Percentiles rank a stretch among this genome's conserved stretches.
These are phyloP conservation scores for Diutina siamensis DNA, from an alignment of 1,139 yeast species.

Conservation along the genomic window DNA sequence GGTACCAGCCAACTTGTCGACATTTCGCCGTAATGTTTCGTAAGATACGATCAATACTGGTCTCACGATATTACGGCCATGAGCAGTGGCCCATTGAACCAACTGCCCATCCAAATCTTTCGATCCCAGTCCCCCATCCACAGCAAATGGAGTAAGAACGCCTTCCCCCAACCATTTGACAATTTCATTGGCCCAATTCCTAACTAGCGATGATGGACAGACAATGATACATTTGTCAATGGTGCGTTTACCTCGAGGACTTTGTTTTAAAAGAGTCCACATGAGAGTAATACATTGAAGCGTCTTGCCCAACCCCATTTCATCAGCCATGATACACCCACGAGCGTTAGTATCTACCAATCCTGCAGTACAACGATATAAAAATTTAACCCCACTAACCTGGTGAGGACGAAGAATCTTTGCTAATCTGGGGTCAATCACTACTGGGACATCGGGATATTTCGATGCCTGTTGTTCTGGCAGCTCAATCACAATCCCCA, in stretches of 20 bases:
- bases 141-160: conserved; percentile 75
- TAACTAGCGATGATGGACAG: conserved; percentile 89
- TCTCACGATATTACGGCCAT: conserved; percentile 79
- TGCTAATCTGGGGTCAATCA: conserved; percentile 81
- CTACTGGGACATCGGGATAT: conserved; percentile 86
- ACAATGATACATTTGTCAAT: conserved; percentile 88
- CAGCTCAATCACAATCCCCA: conserved; percentile 48
- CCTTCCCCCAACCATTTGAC: conserved; percentile 95
- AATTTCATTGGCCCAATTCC: conserved; percentile 97
- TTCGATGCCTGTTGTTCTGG: conserved; percentile 34
- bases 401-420: conserved; percentile 92
- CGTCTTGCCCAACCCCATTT: conserved; percentile 96
- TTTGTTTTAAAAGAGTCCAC: conserved; percentile 89
- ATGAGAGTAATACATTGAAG: conserved; percentile 82
- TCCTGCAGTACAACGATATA: conserved; percentile 87
- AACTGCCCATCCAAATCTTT: conserved; percentile 57
- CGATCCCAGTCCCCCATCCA: conserved; percentile 78
- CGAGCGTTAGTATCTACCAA: conserved; percentile 74
- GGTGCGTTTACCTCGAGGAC: conserved; percentile 79
- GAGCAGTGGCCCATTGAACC: conserved; percentile 80
- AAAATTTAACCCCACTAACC: conserved; percentile 85
- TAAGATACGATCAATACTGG: conserved; percentile 94
- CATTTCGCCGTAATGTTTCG: conserved; percentile 84
- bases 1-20: conserved; percentile 61
- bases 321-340: conserved; percentile 99